phyloP scores from a whole-genome alignment of 345 rosid genomes.

The Gossypioides kirkii region DNA sequence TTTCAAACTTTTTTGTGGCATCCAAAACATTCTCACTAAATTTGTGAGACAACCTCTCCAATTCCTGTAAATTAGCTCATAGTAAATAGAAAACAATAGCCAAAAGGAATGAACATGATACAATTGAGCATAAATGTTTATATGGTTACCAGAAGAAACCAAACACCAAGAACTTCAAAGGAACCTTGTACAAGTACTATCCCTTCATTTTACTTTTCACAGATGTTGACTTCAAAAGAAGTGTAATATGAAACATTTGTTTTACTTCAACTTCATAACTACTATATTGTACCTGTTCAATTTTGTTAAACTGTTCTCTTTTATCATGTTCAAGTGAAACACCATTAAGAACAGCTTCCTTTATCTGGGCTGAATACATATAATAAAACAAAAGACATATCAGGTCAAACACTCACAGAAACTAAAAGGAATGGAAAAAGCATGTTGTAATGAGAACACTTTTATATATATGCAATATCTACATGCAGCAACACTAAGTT shows the following conservation, averaged over 20 bases:
- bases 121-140: neutral
- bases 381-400: slow-evolving; percentile 13
- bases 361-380: slow-evolving; percentile 52
- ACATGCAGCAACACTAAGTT: neutral
- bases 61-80: slow-evolving; percentile 46
- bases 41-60: slow-evolving; percentile 68
- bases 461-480: neutral
- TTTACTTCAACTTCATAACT: neutral
- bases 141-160: neutral
- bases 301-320: slow-evolving; percentile 77
- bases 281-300: slow-evolving; percentile 62
- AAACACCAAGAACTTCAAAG: neutral
- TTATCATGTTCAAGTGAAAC: slow-evolving; percentile 84
- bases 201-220: neutral
- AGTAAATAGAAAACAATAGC: slow-evolving; percentile 1
- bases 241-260: neutral
- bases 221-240: neutral
- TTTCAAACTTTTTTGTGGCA: slow-evolving; percentile 87
- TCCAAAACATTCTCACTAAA: slow-evolving; percentile 87
- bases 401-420: slow-evolving; percentile 6
- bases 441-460: neutral
- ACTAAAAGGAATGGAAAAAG: neutral
- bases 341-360: slow-evolving; percentile 86
- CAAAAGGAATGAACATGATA: neutral
- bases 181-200: neutral